phyloP scores from a whole-genome alignment of 2,329 filamentous ascomycete species.

The Fusarium drepaniforme region DNA sequence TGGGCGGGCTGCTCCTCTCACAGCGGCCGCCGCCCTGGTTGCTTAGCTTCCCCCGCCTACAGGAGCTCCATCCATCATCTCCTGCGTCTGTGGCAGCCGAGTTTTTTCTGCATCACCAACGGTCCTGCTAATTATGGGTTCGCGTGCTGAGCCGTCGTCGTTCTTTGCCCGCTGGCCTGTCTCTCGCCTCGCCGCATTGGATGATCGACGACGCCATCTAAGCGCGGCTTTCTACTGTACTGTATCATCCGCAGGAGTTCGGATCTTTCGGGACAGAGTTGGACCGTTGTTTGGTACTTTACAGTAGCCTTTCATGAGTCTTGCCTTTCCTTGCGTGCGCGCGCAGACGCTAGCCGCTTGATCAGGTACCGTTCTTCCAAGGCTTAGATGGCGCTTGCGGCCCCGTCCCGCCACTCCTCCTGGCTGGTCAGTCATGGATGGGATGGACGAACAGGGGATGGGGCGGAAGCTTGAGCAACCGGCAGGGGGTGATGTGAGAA shows the following conservation, averaged over 20 bases:
- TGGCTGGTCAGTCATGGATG: constrained; percentile 7
- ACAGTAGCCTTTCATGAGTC: not conserved
- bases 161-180: constrained; percentile 8
- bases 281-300: not conserved
- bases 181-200: constrained; percentile 10
- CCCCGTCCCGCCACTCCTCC: constrained; percentile 44
- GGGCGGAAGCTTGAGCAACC: constrained; percentile 36
- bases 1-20: not conserved
- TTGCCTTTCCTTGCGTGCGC: constrained; percentile 7
- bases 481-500: constrained; percentile 29
- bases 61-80: not conserved
- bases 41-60: constrained; percentile 1
- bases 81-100: constrained; percentile 4
- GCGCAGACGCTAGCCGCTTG: constrained; percentile 36
- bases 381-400: constrained; percentile 46
- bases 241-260: constrained; percentile 14
- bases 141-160: constrained; percentile 17
- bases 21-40: constrained; percentile 6
- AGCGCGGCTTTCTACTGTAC: constrained; percentile 8
- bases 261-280: constrained; percentile 26
- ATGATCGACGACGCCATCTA: constrained; percentile 13
- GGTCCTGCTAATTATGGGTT: constrained; percentile 12
- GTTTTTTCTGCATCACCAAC: constrained; percentile 2
- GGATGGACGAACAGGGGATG: constrained; percentile 29
- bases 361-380: constrained; percentile 43